phyloP scores from a whole-genome alignment of 2,329 filamentous ascomycete species.

The Talaromyces albobiverticillius region DNA sequence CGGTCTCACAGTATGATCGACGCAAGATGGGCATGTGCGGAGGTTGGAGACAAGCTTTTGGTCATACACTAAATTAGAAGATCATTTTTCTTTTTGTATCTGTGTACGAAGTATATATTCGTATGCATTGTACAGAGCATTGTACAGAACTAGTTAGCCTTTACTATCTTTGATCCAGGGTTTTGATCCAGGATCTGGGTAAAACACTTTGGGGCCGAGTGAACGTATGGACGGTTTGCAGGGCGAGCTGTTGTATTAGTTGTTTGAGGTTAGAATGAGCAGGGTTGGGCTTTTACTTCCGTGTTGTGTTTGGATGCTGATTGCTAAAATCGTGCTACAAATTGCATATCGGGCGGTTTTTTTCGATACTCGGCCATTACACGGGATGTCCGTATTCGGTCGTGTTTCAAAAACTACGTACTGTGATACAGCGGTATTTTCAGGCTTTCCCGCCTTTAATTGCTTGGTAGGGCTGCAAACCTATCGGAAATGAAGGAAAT shows the following conservation, averaged over 20 bases:
- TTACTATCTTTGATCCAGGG: slow-evolving; percentile 6
- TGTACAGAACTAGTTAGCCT: slow-evolving; percentile 3
- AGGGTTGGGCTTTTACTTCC: background rate
- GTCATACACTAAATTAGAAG: slow-evolving; percentile 3
- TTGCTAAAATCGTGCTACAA: background rate
- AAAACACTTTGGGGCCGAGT: background rate
- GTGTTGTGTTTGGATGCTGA: background rate
- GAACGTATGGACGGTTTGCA: slow-evolving; percentile 6
- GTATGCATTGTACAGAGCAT: slow-evolving; percentile 3
- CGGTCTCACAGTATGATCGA: background rate
- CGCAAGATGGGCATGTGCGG: slow-evolving; percentile 3
- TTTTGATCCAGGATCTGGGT: slow-evolving; percentile 1
- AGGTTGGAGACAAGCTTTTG: slow-evolving; percentile 10
- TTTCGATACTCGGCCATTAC: slow-evolving; percentile 10
- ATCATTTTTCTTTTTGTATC: slow-evolving; percentile 6
- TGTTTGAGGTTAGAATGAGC: slow-evolving; percentile 7
- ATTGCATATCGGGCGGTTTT: slow-evolving; percentile 6
- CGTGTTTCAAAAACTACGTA: slow-evolving; percentile 4
- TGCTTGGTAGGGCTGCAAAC: slow-evolving; percentile 4
- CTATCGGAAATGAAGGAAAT: slow-evolving; percentile 5
- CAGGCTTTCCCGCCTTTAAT: background rate
- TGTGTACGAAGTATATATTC: slow-evolving; percentile 7
- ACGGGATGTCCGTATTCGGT: slow-evolving; percentile 6
- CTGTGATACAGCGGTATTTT: slow-evolving; percentile 3
- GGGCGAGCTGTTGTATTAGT: slow-evolving; percentile 3